Conservation (phyloP, 2,329 filamentous ascomycete genomes). For the Cercospora sp. region DNA sequence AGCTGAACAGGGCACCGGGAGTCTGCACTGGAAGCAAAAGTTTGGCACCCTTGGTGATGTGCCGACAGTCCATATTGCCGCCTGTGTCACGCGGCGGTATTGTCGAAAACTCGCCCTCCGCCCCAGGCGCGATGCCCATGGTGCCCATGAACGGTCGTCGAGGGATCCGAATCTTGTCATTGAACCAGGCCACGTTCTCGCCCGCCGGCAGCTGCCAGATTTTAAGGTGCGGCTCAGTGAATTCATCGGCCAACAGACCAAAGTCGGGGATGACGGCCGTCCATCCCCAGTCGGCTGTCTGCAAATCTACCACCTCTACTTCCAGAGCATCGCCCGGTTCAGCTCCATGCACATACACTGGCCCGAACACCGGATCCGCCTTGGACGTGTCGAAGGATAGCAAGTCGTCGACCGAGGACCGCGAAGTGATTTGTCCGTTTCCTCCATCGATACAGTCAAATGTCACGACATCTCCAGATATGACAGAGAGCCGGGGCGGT, state of each 20-base stretch:
- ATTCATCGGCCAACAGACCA: constrained; percentile 24
- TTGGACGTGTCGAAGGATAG: constrained; percentile 20
- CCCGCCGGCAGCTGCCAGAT: constrained; percentile 22
- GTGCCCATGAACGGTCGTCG: constrained; percentile 27
- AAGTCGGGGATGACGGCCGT: constrained; percentile 27
- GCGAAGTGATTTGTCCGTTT: constrained; percentile 25
- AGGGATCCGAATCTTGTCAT: constrained; percentile 24
- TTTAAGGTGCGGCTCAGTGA: constrained; percentile 24
- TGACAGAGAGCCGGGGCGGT: constrained; percentile 21
- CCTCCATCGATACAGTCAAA: constrained; percentile 29
- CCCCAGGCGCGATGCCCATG: constrained; percentile 26
- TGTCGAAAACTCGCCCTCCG: constrained; percentile 20
- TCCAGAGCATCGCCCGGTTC: constrained; percentile 28
- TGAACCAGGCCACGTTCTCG: constrained; percentile 18
- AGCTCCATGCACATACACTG: constrained; percentile 25
- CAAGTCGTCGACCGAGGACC: constrained; percentile 21
- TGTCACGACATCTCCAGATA: constrained; percentile 24
- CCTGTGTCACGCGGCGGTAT: constrained; percentile 27
- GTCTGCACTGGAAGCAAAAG: constrained; percentile 22
- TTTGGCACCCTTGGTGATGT: constrained; percentile 25
- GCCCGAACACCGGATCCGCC: constrained; percentile 28
- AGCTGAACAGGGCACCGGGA: constrained; percentile 26
- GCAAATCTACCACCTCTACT: constrained; percentile 25
- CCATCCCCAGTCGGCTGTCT: constrained; percentile 27
- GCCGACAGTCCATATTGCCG: constrained; percentile 29